Evolutionary conservation across 805 yeast species (phyloP).

Genomic region (Zygosaccharomyces rouxii): DNA sequence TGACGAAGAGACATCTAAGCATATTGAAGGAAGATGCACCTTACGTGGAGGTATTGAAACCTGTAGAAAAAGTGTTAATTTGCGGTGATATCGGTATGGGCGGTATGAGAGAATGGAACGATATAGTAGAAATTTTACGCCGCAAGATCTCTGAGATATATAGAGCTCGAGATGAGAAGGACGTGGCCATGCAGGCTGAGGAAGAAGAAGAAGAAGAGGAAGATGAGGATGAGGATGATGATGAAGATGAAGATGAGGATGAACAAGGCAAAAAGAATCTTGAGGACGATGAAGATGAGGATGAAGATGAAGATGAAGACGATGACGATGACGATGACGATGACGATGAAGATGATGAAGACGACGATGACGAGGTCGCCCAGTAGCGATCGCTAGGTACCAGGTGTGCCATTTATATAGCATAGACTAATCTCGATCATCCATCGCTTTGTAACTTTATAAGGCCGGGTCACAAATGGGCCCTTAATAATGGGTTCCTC

Average conservation of each 20-base stretch:
- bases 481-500: not conserved
- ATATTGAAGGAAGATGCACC: constrained; percentile 67
- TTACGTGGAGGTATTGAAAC: constrained; percentile 67
- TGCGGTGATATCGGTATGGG: constrained; percentile 92
- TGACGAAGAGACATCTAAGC: constrained; percentile 66
- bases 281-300: constrained; percentile 11
- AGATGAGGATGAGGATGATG: constrained; percentile 41
- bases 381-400: not conserved
- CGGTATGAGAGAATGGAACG: constrained; percentile 87
- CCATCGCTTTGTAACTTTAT: constrained; percentile 1
- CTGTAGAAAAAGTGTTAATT: constrained; percentile 72
- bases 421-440: constrained; percentile 1
- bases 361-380: constrained; percentile 11
- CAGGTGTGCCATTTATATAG: constrained; percentile 4
- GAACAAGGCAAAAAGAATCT: constrained; percentile 11
- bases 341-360: constrained; percentile 14
- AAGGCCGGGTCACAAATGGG: constrained; percentile 2
- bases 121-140: constrained; percentile 59
- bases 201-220: constrained; percentile 40
- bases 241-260: constrained; percentile 36
- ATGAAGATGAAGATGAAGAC: constrained; percentile 8
- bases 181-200: constrained; percentile 38
- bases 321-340: constrained; percentile 15
- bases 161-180: constrained; percentile 39
- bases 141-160: constrained; percentile 34